Evolutionary conservation across 345 rosid genomes (phyloP), one percentile per base, ranked within the genome.

Genomic region (Euphorbia pulcherrima): DNA sequence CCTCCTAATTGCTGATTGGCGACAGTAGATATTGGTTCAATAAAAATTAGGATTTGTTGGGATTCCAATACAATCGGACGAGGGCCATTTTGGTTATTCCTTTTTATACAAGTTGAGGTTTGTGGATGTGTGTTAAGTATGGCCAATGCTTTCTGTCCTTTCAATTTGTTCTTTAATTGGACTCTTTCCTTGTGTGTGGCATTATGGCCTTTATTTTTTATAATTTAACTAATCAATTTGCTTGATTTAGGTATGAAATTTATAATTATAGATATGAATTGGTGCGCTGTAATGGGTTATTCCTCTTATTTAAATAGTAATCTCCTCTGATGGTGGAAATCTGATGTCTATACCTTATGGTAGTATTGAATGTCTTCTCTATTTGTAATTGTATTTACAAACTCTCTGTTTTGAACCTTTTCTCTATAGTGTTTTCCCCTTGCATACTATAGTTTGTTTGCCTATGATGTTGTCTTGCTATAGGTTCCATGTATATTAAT

Each of bases 31-130:
- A n/a, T 33, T 33, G 37, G 66, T 67, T 65, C 68, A 68, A 75
- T 50, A 30, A 59, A 27, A 59, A 27, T 47, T 53, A 69, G 26
- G n/a, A n/a, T n/a, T n/a, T 35, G 64, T 59, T 70, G 64, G 76
- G 70, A 66, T 65, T 75, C 74, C 73, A 65, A 72, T 69, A 40
- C 74, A 73, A 63, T 65, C 54, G 65, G 65, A n/a, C n/a, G n/a
- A 71, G 75, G 78, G 67, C 74, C 82, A 76, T 69, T 80, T 33
- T 39, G 26, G 52, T 61, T 70, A 35, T 73, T 63, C 39, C 60
- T 70, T 70, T 13, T 47, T 52, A 14, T 50, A 87, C 95, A 83
- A 88, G 87, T 85, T 85, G 92, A 50, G 65, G 79, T 11, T 78
- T 80, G 80, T 86, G 86, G 82, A 70, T 69, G n/a, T n/a, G n/a